A percentile compares a stretch with the other conserved stretches of the same genome.
Evolutionary conservation across 768 basidiomycete genomes (phyloP).

Genomic region (Podaxis sp.): DNA sequence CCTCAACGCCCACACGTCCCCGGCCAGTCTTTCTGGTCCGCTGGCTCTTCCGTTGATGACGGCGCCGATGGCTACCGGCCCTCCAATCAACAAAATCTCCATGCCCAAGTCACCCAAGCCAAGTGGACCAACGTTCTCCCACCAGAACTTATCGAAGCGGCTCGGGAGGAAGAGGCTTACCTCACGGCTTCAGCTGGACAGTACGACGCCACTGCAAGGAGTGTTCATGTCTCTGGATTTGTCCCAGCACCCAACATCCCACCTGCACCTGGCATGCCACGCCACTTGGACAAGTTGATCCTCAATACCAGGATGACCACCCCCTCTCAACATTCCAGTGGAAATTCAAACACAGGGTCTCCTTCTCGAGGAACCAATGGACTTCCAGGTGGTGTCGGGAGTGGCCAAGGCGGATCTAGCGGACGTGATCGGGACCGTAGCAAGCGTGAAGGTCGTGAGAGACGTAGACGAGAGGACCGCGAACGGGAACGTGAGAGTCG

Average conservation of each 20-base stretch:
- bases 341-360: conserved; percentile 5
- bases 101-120: conserved; percentile 21
- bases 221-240: conserved; percentile 35
- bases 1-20: conserved; percentile 21
- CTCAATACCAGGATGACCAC: conserved; percentile 57
- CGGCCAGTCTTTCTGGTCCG: conserved; percentile 44
- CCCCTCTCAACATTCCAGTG: conserved; percentile 20
- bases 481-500: neutral
- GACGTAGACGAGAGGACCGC: neutral
- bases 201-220: conserved; percentile 24
- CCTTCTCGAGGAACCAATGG: conserved; percentile 2
- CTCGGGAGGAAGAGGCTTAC: conserved; percentile 80
- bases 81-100: conserved; percentile 11
- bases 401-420: conserved; percentile 24
- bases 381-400: conserved; percentile 29
- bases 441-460: neutral
- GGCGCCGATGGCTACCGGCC: conserved; percentile 24
- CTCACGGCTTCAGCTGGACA: conserved; percentile 48
- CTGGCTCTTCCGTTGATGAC: conserved; percentile 36
- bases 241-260: conserved; percentile 78
- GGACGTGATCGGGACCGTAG: conserved; percentile 1
- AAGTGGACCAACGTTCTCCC: conserved; percentile 84
- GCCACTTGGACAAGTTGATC: conserved; percentile 93
- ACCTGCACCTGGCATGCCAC: conserved; percentile 82
- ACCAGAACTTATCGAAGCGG: conserved; percentile 72